These are phyloP conservation scores for Lentinula aciculospora DNA, from an alignment of 768 basidiomycete species.

Conservation along the genomic window DNA sequence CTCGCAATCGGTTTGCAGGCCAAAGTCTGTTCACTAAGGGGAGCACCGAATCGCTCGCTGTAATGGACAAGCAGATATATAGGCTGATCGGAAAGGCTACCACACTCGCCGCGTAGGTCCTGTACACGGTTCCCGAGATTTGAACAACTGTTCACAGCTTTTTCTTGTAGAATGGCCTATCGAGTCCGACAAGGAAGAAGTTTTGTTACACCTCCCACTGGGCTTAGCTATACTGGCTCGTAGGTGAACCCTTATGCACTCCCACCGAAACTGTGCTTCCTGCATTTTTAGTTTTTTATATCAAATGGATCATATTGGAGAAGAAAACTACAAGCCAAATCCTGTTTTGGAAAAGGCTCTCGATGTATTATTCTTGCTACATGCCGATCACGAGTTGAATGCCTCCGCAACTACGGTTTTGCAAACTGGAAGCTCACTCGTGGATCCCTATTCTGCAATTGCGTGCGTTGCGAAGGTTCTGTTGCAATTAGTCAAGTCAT, in stretches of 20 bases:
- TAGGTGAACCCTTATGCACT: slow-evolving; percentile 36
- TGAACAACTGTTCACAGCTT: neutral
- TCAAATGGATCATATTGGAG: slow-evolving; percentile 81
- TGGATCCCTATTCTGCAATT: slow-evolving; percentile 86
- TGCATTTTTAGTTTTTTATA: slow-evolving; percentile 63
- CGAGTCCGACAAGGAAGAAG: slow-evolving; percentile 87
- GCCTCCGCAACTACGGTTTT: slow-evolving; percentile 82
- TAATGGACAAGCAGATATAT: slow-evolving; percentile 92
- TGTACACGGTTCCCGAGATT: neutral
- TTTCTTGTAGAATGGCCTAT: slow-evolving; percentile 71
- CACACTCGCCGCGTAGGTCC: slow-evolving; percentile 73
- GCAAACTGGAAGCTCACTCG: slow-evolving; percentile 84
- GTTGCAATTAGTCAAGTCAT: neutral
- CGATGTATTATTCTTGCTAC: slow-evolving; percentile 82
- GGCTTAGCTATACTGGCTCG: slow-evolving; percentile 82
- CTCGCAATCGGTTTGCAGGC: slow-evolving; percentile 32
- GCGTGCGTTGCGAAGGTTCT: slow-evolving; percentile 39
- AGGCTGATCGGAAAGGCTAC: slow-evolving; percentile 85
- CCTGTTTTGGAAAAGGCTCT: slow-evolving; percentile 84
- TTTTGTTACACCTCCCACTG: slow-evolving; percentile 80
- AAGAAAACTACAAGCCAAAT: slow-evolving; percentile 71
- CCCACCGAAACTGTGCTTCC: neutral
- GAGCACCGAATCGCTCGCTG: slow-evolving; percentile 56
- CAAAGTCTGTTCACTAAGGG: slow-evolving; percentile 75
- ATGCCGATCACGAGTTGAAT: slow-evolving; percentile 90